Evolutionary conservation across 768 basidiomycete species (phyloP), one percentile per base, ranked within the genome.

Genomic region (Pulveroboletus sp.): DNA sequence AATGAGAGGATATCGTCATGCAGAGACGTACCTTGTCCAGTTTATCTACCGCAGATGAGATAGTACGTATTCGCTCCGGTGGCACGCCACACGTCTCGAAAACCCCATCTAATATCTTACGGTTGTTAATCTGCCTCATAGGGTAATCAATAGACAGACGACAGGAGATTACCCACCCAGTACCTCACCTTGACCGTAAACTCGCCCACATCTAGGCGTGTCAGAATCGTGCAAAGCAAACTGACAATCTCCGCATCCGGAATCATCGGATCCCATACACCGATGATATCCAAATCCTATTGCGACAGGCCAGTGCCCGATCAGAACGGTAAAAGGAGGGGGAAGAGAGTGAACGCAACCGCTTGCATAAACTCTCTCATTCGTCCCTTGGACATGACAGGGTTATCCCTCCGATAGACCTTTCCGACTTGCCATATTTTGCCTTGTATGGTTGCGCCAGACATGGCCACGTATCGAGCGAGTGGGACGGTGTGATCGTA

Each of bases 281-380:
- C 96, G 28, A 87, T 82, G 46, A 98, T 93, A 67, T 98, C 96
- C 61, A 98, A 89, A 68, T 99, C 95, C 93, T 95, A 35, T 11
- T 14, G 17, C 40, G 8, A 49, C 4, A 33, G 1, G 17, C 47
- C 39, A 42, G 46, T 10, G 44, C 18, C 24, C 0, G 9, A 5
- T 10, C 6, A 0, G 31, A 33, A 3, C 3, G 10, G 14, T 30
- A 26, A 33, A 33, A n/a, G n/a, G 8, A n/a, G 36, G 49, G 39
- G 39, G 14, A 2, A 46, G 24, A 6, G 33, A 13, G 4, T 39
- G 4, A 21, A 53, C 82, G 57, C 57, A 93, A 93, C 92, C 55
- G 95, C 96, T 69, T 99, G 96, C 62, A 88, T 91, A 63, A 99
- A 99, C 73, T 99, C 96, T 51, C 96, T 81, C 94, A 99, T 96